Conservation (phyloP, 2,329 filamentous ascomycete genomes). For the Paracoccidioides lutzii region DNA sequence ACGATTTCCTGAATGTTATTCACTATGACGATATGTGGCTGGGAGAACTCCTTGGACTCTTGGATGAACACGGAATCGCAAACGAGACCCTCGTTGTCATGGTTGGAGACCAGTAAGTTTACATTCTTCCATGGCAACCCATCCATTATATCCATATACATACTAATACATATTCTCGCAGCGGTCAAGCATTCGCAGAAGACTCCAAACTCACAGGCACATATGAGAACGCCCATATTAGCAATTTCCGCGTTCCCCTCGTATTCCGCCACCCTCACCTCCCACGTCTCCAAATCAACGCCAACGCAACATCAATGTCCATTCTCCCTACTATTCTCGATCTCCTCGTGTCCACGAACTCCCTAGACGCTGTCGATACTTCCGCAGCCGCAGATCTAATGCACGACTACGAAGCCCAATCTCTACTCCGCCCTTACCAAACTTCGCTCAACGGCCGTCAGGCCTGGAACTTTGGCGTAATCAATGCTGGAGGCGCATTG, state of each 20-base stretch:
- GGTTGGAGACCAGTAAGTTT: constrained; percentile 31
- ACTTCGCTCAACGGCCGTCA: constrained; percentile 20
- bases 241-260: constrained; percentile 33
- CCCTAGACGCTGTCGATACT: constrained; percentile 22
- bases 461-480: constrained; percentile 23
- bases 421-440: constrained; percentile 32
- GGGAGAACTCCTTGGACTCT: constrained; percentile 26
- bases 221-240: constrained; percentile 34
- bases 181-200: constrained; percentile 32
- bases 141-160: not conserved
- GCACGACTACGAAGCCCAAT: constrained; percentile 36
- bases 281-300: constrained; percentile 28
- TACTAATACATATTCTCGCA: constrained; percentile 2
- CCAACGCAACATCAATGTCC: constrained; percentile 31
- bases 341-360: constrained; percentile 30
- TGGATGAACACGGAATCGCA: constrained; percentile 33
- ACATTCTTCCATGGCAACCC: not conserved
- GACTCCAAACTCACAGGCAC: constrained; percentile 27
- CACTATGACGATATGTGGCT: constrained; percentile 31
- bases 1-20: constrained; percentile 33
- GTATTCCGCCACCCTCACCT: constrained; percentile 34
- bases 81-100: constrained; percentile 36
- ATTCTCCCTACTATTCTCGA: constrained; percentile 37
- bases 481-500: constrained; percentile 34
- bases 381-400: constrained; percentile 28